Evolutionary conservation across 2,329 filamentous ascomycete species (phyloP), one percentile per base, ranked within the genome.

Genomic region (Trichoderma hamatum): DNA sequence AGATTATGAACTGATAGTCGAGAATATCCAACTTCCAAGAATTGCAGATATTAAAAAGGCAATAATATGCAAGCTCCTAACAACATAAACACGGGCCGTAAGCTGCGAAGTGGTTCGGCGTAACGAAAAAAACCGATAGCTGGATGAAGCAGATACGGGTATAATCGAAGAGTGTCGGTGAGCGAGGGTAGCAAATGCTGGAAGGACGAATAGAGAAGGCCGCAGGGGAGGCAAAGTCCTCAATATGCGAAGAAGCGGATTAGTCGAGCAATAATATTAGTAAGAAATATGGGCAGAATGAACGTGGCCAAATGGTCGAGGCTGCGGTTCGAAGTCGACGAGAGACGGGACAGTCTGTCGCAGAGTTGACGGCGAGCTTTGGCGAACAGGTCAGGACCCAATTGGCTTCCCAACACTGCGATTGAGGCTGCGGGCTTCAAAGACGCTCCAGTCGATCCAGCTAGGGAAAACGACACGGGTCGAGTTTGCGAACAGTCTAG

Each of bases 261-360:
- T n/a, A 46, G 61, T 69, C 55, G 74, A 76, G 75, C 70, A 75
- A 75, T 72, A 76, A 73, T 78, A 77, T 76, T 75, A 75, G 71
- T 69, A 70, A 72, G 73, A 78, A 43, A 78, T 73, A 77, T 75
- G 74, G 69, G 70, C 68, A 71, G 73, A 79, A 78, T 72, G 77
- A 78, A 73, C 69, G 77, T 77, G 74, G 74, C 63, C 73, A 71
- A 71, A 43, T 4, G 49, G 52, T 56, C 39, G 73, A 75, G 71
- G 69, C 72, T 64, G 70, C 66, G 56, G 56, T 26, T 21, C 56
- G 34, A 39, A 3, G 72, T 74, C 74, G 77, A 71, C 76, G 75
- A 73, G 55, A 66, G 39, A 43, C 39, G 39, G 39, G 19, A n/a
- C 52, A 71, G 70, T 73, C 73, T 70, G 67, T 67, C 74, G 72